Percentiles rank a stretch among this genome's conserved stretches.
These are phyloP conservation scores for Pleurozium schreberi DNA, from an alignment of 225 moss, liverwort and hornwort species.

Conservation along the genomic window DNA sequence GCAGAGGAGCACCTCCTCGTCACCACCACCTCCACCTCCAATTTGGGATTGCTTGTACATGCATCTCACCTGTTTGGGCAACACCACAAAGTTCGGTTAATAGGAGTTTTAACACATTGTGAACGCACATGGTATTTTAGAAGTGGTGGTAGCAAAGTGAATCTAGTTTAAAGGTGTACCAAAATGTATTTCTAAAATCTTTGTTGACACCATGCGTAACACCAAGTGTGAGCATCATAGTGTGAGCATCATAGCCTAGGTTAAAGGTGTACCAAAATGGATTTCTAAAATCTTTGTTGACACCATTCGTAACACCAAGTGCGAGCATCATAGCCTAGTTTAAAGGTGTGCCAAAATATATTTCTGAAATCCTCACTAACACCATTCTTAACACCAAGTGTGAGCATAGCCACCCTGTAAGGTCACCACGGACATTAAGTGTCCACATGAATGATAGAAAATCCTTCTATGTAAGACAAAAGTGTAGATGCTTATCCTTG, in stretches of 20 bases:
- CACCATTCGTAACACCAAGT: background rate
- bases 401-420: no score
- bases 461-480: background rate
- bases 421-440: accelerated
- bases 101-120: background rate
- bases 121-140: background rate
- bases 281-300: background rate
- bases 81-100: no score
- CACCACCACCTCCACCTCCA: no score
- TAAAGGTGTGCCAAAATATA: background rate
- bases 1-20: conserved; percentile 1
- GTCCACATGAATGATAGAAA: accelerated
- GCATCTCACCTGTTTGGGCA: conserved; percentile 9
- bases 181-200: background rate
- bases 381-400: background rate
- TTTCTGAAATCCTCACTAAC: accelerated
- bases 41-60: conserved; percentile 22
- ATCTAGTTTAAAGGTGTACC: background rate
- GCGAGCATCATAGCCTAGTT: background rate
- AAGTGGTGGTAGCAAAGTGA: background rate
- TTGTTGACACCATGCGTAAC: no score
- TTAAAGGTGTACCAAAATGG: background rate
- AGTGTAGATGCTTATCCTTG: background rate
- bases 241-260: no score
- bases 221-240: no score